phyloP scores from a whole-genome alignment of 106 monocot genomes.

The Dactylorhiza incarnata region DNA sequence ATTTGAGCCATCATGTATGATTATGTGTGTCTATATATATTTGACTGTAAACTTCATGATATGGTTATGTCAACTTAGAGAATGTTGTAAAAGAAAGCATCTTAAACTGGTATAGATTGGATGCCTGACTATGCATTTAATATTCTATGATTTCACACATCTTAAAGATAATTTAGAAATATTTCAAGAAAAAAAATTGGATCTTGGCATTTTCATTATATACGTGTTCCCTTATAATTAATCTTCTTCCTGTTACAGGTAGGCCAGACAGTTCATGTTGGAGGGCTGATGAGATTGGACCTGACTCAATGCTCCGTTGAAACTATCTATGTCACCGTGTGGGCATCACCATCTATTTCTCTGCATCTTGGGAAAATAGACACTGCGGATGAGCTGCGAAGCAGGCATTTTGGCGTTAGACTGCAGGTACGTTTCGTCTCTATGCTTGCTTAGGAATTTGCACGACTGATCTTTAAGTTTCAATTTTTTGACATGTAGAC shows the following conservation, averaged over 20 bases:
- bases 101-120: background rate
- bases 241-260: slow-evolving; percentile 29
- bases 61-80: background rate
- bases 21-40: background rate
- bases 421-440: slow-evolving; percentile 48
- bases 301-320: slow-evolving; percentile 45
- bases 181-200: background rate
- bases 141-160: background rate
- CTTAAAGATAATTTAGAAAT: background rate
- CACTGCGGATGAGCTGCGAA: slow-evolving; percentile 66
- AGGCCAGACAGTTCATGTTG: slow-evolving; percentile 85
- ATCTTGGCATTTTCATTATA: background rate
- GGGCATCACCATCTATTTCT: slow-evolving; percentile 76
- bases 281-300: slow-evolving; percentile 78
- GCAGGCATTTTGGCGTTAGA: slow-evolving; percentile 77
- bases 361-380: slow-evolving; percentile 90
- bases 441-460: background rate
- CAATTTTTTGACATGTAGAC: too few species aligned
- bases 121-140: background rate
- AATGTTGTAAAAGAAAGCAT: background rate
- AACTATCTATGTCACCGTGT: slow-evolving; percentile 82
- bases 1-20: background rate
- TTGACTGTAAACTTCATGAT: too few species aligned
- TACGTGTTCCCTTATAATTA: background rate
- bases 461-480: background rate